Conservation (phyloP, 768 basidiomycete species). For the Pleurotus djamor region DNA sequence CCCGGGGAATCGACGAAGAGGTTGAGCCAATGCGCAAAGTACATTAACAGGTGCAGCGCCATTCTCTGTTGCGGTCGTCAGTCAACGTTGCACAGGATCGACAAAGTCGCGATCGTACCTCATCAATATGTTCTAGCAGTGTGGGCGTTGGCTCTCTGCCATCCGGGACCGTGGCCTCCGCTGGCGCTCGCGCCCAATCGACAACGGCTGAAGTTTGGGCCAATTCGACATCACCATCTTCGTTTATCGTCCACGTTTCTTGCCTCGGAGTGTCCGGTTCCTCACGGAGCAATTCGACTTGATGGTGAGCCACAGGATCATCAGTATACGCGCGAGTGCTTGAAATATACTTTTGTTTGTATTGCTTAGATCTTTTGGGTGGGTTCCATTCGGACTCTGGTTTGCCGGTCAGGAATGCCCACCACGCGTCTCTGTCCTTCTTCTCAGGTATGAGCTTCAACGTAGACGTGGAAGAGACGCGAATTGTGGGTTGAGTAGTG, state of each 20-base stretch:
- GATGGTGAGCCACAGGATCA: slow-evolving; percentile 8
- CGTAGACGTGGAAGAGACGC: slow-evolving; percentile 30
- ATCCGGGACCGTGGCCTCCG: not conserved
- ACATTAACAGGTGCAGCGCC: slow-evolving; percentile 78
- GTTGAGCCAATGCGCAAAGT: slow-evolving; percentile 82
- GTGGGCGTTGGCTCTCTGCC: slow-evolving; percentile 59
- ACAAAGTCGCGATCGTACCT: slow-evolving; percentile 39
- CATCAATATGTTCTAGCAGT: slow-evolving; percentile 60
- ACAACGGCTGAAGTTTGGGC: slow-evolving; percentile 35
- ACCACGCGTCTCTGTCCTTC: slow-evolving; percentile 76
- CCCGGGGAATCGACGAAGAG: slow-evolving; percentile 47
- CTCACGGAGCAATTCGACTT: slow-evolving; percentile 7
- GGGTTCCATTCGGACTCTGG: slow-evolving; percentile 70
- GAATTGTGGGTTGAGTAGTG: slow-evolving; percentile 56
- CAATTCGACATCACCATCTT: slow-evolving; percentile 41
- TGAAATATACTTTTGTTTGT: slow-evolving; percentile 14
- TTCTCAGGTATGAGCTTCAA: slow-evolving; percentile 59
- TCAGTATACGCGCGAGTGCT: slow-evolving; percentile 38
- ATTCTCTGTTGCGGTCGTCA: slow-evolving; percentile 41
- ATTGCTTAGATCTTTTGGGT: slow-evolving; percentile 37
- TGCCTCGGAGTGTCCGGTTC: slow-evolving; percentile 8
- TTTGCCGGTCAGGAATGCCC: slow-evolving; percentile 70
- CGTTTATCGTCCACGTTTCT: slow-evolving; percentile 30
- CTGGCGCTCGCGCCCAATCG: slow-evolving; percentile 26
- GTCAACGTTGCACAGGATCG: too few species aligned